These are phyloP conservation scores for Canariomyces notabilis DNA, from an alignment of 2,329 filamentous ascomycete species.

Conservation along the genomic window DNA sequence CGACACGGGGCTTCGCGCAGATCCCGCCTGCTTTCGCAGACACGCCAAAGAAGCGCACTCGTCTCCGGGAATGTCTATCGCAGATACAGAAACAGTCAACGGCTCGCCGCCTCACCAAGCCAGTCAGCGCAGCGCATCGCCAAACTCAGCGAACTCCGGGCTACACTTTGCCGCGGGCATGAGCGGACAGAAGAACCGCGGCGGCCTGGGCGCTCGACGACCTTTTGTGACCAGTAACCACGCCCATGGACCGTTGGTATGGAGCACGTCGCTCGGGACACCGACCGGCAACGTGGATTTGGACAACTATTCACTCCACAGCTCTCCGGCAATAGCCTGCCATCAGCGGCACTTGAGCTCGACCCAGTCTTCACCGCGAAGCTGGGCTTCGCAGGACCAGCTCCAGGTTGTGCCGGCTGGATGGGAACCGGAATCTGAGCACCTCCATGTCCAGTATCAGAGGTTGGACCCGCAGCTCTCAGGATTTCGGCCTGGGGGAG, in stretches of 20 bases:
- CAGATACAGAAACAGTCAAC: constrained; percentile 7
- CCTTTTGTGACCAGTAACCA: constrained; percentile 14
- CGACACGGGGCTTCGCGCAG: constrained; percentile 3
- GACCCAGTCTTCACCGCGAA: constrained; percentile 21
- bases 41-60: constrained; percentile 6
- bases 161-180: constrained; percentile 8
- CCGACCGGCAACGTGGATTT: constrained; percentile 17
- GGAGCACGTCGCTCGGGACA: constrained; percentile 16
- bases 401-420: constrained; percentile 14
- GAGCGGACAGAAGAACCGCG: constrained; percentile 8
- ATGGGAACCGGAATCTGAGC: constrained; percentile 15
- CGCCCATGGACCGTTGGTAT: constrained; percentile 6
- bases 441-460: constrained; percentile 4
- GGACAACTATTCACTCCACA: constrained; percentile 24
- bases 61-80: constrained; percentile 10
- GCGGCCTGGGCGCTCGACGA: constrained; percentile 3
- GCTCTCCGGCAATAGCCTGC: constrained; percentile 12
- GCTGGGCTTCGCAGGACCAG: constrained; percentile 22
- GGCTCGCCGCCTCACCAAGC: constrained; percentile 10
- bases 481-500: not conserved
- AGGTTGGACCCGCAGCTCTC: constrained; percentile 13
- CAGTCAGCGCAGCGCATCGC: constrained; percentile 5
- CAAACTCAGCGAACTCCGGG: constrained; percentile 3
- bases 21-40: not conserved
- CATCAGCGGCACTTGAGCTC: constrained; percentile 11